These are phyloP conservation scores for Plantago lanceolata DNA, from an alignment of 305 asterid genomes.

Conservation along the genomic window DNA sequence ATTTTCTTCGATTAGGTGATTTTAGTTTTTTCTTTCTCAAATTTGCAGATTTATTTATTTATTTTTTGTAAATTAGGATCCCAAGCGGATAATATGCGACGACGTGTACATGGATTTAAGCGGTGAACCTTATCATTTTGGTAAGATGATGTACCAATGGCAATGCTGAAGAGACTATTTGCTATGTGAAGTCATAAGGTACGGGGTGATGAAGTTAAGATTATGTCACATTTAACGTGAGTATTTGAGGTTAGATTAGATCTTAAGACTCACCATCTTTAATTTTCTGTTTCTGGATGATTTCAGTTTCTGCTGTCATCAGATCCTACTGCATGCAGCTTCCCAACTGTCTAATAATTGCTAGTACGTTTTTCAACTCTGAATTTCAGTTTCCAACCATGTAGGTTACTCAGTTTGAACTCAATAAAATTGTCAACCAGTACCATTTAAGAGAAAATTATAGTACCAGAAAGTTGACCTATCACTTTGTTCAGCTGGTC, in stretches of 20 bases:
- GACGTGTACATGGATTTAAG: neutral
- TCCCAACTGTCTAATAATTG: constrained; percentile 11
- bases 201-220: neutral
- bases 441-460: too few species aligned
- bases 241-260: neutral
- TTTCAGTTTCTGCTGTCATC: constrained; percentile 5
- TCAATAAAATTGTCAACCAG: too few species aligned
- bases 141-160: neutral
- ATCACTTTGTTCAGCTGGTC: too few species aligned
- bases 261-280: neutral
- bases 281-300: constrained; percentile 12
- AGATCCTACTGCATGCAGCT: constrained; percentile 9
- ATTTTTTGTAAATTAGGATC: neutral
- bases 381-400: constrained; percentile 3
- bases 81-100: neutral
- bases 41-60: neutral
- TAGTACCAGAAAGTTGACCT: too few species aligned
- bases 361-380: neutral
- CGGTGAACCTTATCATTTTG: neutral
- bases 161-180: neutral
- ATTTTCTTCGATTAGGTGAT: neutral
- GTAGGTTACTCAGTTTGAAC: neutral
- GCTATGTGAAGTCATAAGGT: neutral
- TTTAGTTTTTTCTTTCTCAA: neutral
- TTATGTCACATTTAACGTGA: constrained; percentile 6